Base-by-base conservation (phyloP, 371 early-diverging fungal species). In the Caulochytrium protostelioides region DNA sequence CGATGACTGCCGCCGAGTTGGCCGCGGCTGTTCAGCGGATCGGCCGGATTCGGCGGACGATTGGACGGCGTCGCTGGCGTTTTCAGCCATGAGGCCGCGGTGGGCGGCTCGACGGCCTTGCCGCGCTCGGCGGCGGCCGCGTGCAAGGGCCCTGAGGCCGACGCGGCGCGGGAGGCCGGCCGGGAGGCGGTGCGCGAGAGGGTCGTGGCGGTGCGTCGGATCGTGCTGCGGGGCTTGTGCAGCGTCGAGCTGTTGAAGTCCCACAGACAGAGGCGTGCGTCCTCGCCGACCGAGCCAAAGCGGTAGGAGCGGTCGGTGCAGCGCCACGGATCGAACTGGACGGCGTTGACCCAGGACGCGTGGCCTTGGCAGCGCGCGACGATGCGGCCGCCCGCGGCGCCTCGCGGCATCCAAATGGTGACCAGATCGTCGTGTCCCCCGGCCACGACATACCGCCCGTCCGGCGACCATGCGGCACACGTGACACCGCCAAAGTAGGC, bases 361-460 rank as follows among this genome's bases (percentile, higher is more conserved):
- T 97, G 97, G 2, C 91, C 95, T 43, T 79, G 78, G 47, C 87
- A 83, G 13, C 92, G 57, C 2, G 89, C 89, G 1, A 84, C 65
- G 15, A 84, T 66, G 7, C 69, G 54, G 24, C 66, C n/a, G n/a
- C n/a, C n/a, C n/a, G n/a, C n/a, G n/a, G n/a, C 24, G 72, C 84
- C 37, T 55, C 63, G 47, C 70, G 73, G 32, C 39, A 75, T 67
- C 89, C 89, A 97, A 2, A 98, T 65, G 1, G 85, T 77, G 9
- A 95, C 70, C 7, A 86, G 49, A 50, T 98, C 95, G 54, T 98
- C 98, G 47, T 98, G 87, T 0, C 91, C 85, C 7, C 51, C 72
- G 50, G 81, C 82, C 35, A 91, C 57, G 15, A 98, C 60, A 49
- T 81, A 90, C 44, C 69, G 77, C 6, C 81, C 82, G 55, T 92